Evolutionary conservation across 768 basidiomycete genomes (phyloP).

Genomic region (Mycena filopes): DNA sequence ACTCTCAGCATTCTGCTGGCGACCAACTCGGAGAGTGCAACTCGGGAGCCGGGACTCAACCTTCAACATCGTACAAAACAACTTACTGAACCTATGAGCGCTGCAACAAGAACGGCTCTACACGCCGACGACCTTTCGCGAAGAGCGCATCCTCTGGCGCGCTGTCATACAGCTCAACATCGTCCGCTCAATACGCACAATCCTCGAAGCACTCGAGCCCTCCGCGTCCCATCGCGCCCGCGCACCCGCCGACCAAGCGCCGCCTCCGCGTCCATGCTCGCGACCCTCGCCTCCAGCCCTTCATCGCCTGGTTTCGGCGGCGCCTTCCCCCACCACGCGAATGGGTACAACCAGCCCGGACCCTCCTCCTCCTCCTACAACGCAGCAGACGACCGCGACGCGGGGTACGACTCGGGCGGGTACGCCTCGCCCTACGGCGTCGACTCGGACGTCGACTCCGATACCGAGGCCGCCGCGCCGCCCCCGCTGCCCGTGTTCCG

Average conservation of each 20-base stretch:
- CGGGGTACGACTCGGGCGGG: background rate
- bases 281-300: slow-evolving; percentile 28
- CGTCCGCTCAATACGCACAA: slow-evolving; percentile 78
- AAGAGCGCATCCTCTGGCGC: slow-evolving; percentile 85
- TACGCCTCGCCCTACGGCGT: slow-evolving; percentile 16
- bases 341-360: slow-evolving; percentile 8
- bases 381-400: background rate
- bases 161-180: slow-evolving; percentile 87
- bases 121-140: slow-evolving; percentile 76
- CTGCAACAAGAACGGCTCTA: slow-evolving; percentile 81
- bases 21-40: too few relatives aligned
- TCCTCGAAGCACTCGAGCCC: slow-evolving; percentile 64
- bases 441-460: slow-evolving; percentile 40
- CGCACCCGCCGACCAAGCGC: slow-evolving; percentile 38
- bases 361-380: background rate
- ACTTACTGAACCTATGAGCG: too few relatives aligned
- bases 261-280: slow-evolving; percentile 37
- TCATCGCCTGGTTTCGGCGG: too few relatives aligned
- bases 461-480: slow-evolving; percentile 33
- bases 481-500: too few relatives aligned
- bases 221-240: slow-evolving; percentile 35
- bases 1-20: too few relatives aligned
- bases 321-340: slow-evolving; percentile 8
- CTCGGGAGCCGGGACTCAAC: too few relatives aligned
- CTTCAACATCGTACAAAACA: too few relatives aligned